Base-by-base conservation (phyloP, 1,284 basidiomycete genomes). In the Stereum hirsutum region DNA sequence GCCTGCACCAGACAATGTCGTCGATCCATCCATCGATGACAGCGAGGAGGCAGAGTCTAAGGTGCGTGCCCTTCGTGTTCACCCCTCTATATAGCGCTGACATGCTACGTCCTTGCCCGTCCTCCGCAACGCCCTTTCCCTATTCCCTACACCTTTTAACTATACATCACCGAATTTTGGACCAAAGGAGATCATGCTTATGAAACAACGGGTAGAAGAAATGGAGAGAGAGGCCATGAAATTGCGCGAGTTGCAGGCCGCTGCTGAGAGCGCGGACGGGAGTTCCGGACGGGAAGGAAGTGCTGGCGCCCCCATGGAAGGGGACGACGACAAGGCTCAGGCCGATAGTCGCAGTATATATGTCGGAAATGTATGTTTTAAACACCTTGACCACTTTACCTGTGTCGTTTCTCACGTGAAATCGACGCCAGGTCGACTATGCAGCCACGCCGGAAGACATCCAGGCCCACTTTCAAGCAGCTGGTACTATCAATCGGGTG, bases 371-470 rank as follows among this genome's bases (percentile, higher is more conserved):
- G 95, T 97, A 60, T 59, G 90, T 75, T 7, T 44, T 19, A 32
- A 43, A 12, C 42, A 25, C 17, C 34, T 25, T 21, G 28, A 4
- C 28, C n/a, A n/a, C n/a, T n/a, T 36, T 21, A 39, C 24, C 23
- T 15, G 21, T 27, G 42, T 23, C 26, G 20, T 30, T 42, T 39
- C 47, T 42, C 26, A 39, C 41, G 39, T 33, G 17, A 28, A 39
- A 34, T 39, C 7, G 8, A 10, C 7, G n/a, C 26, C 55, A 99
- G 94, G 95, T 99, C 44, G 96, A 99, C 70, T 99, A 99, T 62
- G 78, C 84, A 45, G 89, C 95, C 6, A 97, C 96, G 23, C 96
- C 96, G 12, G 96, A 99, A 65, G 96, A 99, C 62, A 93, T 99
- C 45, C 96, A 99, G 66, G 82, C 78, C 34, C 96, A 99, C 63